Conservation (phyloP, 1,284 basidiomycete genomes). For the Naganishia liquefaciens region DNA sequence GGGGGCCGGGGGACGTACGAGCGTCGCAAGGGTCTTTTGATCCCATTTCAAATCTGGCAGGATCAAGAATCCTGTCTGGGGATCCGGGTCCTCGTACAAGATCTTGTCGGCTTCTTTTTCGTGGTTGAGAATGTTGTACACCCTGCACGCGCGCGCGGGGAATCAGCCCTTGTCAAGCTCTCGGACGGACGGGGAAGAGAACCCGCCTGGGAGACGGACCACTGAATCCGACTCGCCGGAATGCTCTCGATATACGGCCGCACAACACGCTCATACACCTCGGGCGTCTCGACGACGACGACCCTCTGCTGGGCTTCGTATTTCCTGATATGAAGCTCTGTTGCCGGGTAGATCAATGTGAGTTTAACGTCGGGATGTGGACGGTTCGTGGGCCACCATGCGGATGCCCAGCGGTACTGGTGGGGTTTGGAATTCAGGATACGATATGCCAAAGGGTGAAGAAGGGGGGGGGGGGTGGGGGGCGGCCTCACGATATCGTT, state of each 20-base stretch:
- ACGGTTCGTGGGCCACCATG: constrained; percentile 35
- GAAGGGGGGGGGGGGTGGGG: background rate
- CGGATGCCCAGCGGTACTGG: constrained; percentile 53
- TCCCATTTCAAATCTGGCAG: constrained; percentile 96
- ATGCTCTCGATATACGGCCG: constrained; percentile 75
- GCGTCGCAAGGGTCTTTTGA: constrained; percentile 60
- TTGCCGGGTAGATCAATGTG: constrained; percentile 77
- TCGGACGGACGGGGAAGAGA: background rate
- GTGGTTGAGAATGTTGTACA: constrained; percentile 80
- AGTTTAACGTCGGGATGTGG: constrained; percentile 54
- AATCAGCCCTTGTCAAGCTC: background rate
- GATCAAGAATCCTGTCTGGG: constrained; percentile 69
- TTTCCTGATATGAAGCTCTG: constrained; percentile 79
- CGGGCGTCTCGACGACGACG: constrained; percentile 79
- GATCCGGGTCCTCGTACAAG: constrained; percentile 64
- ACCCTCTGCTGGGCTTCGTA: constrained; percentile 73
- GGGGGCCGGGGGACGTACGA: constrained; percentile 43
- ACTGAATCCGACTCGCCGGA: constrained; percentile 72
- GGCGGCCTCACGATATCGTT: constrained; percentile 59
- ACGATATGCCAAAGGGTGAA: background rate
- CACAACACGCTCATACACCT: constrained; percentile 68
- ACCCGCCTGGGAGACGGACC: constrained; percentile 61
- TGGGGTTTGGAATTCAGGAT: background rate
- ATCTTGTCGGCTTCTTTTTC: constrained; percentile 76
- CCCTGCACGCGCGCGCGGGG: constrained; percentile 65